Evolutionary conservation across 2,329 filamentous ascomycete species (phyloP).

Genomic region (Endoconidiophora laricicola): DNA sequence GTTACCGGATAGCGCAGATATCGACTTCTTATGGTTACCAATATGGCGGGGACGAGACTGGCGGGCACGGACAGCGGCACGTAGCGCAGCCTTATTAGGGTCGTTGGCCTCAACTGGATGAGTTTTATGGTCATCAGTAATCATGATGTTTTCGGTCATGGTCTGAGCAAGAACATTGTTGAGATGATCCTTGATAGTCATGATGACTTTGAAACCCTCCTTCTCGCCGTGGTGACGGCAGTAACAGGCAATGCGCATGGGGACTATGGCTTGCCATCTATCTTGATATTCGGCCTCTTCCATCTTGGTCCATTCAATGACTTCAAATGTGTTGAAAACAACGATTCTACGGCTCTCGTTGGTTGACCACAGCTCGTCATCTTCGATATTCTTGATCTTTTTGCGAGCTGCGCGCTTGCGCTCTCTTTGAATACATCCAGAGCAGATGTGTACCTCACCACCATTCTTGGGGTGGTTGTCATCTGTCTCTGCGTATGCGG

Average conservation of each 20-base stretch:
- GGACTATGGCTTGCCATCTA: slow-evolving; percentile 63
- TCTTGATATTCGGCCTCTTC: slow-evolving; percentile 32
- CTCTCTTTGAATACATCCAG: slow-evolving; percentile 81
- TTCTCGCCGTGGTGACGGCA: slow-evolving; percentile 93
- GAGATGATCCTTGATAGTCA: slow-evolving; percentile 73
- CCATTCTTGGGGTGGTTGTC: slow-evolving; percentile 66
- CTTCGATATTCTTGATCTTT: slow-evolving; percentile 82
- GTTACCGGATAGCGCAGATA: neutral
- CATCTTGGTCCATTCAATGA: slow-evolving; percentile 61
- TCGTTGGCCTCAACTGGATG: slow-evolving; percentile 24
- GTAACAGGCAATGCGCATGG: slow-evolving; percentile 95
- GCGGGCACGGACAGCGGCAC: slow-evolving; percentile 21
- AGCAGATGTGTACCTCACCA: slow-evolving; percentile 84
- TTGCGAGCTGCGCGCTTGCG: slow-evolving; percentile 81
- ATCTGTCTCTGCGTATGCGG: slow-evolving; percentile 30
- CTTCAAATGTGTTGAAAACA: slow-evolving; percentile 78
- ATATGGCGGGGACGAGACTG: slow-evolving; percentile 17
- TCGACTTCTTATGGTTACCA: slow-evolving; percentile 12
- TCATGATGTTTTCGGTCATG: slow-evolving; percentile 80
- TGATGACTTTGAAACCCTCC: slow-evolving; percentile 74
- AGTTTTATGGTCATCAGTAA: slow-evolving; percentile 96
- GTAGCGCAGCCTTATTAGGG: slow-evolving; percentile 6
- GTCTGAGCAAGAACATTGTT: slow-evolving; percentile 67
- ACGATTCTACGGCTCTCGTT: slow-evolving; percentile 70
- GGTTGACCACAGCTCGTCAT: slow-evolving; percentile 72